phyloP scores from a whole-genome alignment of 495 filamentous ascomycete genomes.

The Penicillium subrubescens region DNA sequence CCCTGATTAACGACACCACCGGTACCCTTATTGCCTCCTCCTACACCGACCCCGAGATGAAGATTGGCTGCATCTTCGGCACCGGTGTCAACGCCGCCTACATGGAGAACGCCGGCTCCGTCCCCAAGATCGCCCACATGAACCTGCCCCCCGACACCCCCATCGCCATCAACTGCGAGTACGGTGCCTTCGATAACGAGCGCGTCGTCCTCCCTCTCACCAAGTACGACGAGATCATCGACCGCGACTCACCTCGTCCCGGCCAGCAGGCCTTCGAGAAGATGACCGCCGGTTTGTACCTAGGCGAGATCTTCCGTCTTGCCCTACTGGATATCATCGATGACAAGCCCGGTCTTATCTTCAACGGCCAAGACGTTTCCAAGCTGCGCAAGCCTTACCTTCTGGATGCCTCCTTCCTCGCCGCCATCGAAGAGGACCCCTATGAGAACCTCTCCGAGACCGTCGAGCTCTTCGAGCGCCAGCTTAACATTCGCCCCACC shows the following conservation, averaged over 20 bases:
- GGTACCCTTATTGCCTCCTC: constrained; percentile 98
- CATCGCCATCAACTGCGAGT: constrained; percentile 99
- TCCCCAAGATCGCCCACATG: constrained; percentile 93
- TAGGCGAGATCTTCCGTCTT: constrained; percentile 93
- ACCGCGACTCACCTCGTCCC: constrained; percentile 89
- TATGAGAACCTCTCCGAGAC: constrained; percentile 93
- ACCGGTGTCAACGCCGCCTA: constrained; percentile 98
- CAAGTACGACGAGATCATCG: constrained; percentile 79
- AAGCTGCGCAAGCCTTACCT: constrained; percentile 80
- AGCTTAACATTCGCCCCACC: constrained; percentile 67
- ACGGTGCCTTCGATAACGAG: constrained; percentile 98
- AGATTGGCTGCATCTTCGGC: constrained; percentile 97
- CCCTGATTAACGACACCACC: constrained; percentile 96
- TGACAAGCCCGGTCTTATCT: constrained; percentile 74
- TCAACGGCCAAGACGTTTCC: constrained; percentile 77
- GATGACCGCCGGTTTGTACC: constrained; percentile 95
- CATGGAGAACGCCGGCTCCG: constrained; percentile 88
- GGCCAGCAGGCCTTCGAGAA: constrained; percentile 98
- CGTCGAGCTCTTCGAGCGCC: constrained; percentile 71
- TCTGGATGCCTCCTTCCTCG: constrained; percentile 92
- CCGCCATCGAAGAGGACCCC: constrained; percentile 92
- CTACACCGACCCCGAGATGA: constrained; percentile 89
- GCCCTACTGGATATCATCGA: constrained; percentile 84
- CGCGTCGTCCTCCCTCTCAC: constrained; percentile 89
- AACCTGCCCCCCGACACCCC: constrained; percentile 86